Percentiles rank a stretch among this genome's conserved stretches.
Conservation (phyloP, 768 basidiomycete species). For the Mycena galericulata region DNA sequence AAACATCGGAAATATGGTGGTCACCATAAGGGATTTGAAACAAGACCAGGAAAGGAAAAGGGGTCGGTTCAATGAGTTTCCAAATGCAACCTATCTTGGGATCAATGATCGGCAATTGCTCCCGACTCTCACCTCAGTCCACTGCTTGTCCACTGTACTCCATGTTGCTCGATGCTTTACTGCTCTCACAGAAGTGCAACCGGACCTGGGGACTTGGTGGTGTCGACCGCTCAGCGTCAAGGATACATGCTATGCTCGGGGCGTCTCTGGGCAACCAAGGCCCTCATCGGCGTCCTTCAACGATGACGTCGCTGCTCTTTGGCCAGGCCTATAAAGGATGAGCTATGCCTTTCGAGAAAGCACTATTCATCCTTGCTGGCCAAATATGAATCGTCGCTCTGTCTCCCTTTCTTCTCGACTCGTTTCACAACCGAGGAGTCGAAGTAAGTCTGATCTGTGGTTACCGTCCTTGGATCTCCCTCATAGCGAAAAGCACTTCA, state of each 20-base stretch:
- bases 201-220: background rate
- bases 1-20: too few relatives aligned
- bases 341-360: background rate
- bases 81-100: too few relatives aligned
- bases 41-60: too few relatives aligned
- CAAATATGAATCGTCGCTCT: conserved; percentile 16
- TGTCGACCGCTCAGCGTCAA: background rate
- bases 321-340: background rate
- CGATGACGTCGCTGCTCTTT: background rate
- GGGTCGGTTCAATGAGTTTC: too few relatives aligned
- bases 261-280: background rate
- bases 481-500: conserved; percentile 46
- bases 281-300: background rate
- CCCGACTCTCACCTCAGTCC: too few relatives aligned
- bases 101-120: too few relatives aligned
- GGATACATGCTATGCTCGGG: background rate
- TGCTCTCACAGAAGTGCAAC: too few relatives aligned
- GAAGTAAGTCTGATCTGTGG: background rate
- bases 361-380: background rate
- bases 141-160: too few relatives aligned
- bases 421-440: background rate
- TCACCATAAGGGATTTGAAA: too few relatives aligned
- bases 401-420: conserved; percentile 5
- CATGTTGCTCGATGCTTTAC: too few relatives aligned
- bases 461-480: background rate